A percentile compares a stretch with the other conserved stretches of the same genome.
phyloP scores from a whole-genome alignment of 2,329 filamentous ascomycete species.

The Alternaria brassicae region DNA sequence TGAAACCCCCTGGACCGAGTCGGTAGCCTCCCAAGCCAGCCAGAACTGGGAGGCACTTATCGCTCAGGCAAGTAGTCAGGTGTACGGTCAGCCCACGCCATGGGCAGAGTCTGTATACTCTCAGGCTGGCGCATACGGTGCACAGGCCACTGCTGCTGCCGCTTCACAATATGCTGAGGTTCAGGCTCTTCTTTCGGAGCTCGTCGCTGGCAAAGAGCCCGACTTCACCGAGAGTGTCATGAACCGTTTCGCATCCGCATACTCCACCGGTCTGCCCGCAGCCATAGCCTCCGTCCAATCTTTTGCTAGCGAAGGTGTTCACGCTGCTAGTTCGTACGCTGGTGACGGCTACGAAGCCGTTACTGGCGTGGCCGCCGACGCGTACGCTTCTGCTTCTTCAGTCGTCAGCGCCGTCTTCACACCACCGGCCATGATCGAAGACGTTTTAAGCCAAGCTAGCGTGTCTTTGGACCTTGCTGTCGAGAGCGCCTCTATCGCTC shows the following conservation, averaged over 20 bases:
- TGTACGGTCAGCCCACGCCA: conserved; percentile 71
- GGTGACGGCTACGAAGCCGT: conserved; percentile 55
- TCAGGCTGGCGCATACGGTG: conserved; percentile 65
- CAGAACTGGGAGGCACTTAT: conserved; percentile 70
- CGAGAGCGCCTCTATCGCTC: conserved; percentile 63
- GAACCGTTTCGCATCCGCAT: conserved; percentile 72
- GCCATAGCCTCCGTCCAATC: conserved; percentile 62
- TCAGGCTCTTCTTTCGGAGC: conserved; percentile 75
- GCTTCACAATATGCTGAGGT: conserved; percentile 72
- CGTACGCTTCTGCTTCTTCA: conserved; percentile 56
- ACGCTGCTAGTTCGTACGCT: conserved; percentile 59
- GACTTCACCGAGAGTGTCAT: conserved; percentile 83
- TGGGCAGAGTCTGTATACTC: conserved; percentile 57
- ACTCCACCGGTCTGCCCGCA: conserved; percentile 70
- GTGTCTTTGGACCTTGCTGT: conserved; percentile 66
- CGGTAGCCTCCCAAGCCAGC: conserved; percentile 63
- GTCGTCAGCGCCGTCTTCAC: conserved; percentile 61
- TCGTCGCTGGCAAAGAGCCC: conserved; percentile 78
- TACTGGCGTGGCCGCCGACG: conserved; percentile 61
- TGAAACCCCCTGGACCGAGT: conserved; percentile 61
- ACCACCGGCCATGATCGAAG: conserved; percentile 64
- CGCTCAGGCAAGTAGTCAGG: conserved; percentile 69
- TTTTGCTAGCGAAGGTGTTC: conserved; percentile 55
- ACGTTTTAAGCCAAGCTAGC: conserved; percentile 63
- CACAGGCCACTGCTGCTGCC: conserved; percentile 67